Conservation (phyloP, 176 grass and related monocot genomes). For the Tuctoria greenei region DNA sequence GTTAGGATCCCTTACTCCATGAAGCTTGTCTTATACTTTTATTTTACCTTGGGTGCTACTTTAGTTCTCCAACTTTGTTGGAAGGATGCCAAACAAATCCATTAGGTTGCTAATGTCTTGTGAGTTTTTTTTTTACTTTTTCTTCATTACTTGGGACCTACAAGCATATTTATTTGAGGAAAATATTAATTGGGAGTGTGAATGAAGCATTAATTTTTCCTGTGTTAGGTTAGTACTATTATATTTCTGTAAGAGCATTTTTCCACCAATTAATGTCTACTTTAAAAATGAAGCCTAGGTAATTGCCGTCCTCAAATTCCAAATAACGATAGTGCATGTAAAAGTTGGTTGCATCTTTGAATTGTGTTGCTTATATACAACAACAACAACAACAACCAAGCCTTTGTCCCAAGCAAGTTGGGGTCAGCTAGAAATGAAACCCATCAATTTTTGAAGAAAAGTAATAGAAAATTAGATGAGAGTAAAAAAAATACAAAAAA, state of each 20-base stretch:
- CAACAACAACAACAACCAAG: too few species aligned
- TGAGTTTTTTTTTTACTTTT: neutral
- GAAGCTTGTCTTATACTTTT: neutral
- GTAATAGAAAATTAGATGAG: too few species aligned
- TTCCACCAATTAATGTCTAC: constrained; percentile 1
- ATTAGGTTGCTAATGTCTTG: neutral
- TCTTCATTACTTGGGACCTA: neutral
- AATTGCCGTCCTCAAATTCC: neutral
- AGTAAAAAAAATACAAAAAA: too few species aligned
- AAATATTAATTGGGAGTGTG: neutral
- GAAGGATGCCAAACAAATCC: constrained; percentile 6
- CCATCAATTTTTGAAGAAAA: too few species aligned
- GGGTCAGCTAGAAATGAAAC: too few species aligned
- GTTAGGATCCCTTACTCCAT: neutral
- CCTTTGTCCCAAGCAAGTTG: too few species aligned
- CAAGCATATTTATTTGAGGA: neutral
- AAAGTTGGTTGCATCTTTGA: constrained; percentile 18
- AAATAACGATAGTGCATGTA: constrained; percentile 1
- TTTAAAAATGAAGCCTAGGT: neutral
- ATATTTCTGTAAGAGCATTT: neutral
- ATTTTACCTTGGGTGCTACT: constrained; percentile 18
- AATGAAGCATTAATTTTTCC: constrained; percentile 7
- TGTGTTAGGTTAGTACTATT: neutral
- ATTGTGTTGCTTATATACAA: neutral
- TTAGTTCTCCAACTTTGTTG: constrained; percentile 7